phyloP scores from a whole-genome alignment of 805 yeast species.

The Ogataea nitratoaversa region DNA sequence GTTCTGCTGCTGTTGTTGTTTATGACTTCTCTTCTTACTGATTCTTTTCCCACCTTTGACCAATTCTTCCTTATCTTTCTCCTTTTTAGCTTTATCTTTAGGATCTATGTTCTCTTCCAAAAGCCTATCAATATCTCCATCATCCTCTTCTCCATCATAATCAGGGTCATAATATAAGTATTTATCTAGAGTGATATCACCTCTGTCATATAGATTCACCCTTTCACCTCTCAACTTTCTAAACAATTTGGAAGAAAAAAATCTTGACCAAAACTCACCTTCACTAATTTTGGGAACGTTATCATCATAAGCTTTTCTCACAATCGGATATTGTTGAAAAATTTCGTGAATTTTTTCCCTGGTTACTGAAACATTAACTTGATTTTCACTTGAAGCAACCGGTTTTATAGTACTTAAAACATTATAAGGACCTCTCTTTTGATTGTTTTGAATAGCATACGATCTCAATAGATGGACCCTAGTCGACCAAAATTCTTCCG shows the following conservation, averaged over 20 bases:
- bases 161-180: constrained; percentile 72
- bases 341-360: constrained; percentile 86
- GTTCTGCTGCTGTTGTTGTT: constrained; percentile 7
- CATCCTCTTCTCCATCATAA: constrained; percentile 37
- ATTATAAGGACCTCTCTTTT: constrained; percentile 88
- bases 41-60: constrained; percentile 21
- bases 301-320: constrained; percentile 82
- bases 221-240: constrained; percentile 87
- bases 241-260: constrained; percentile 85
- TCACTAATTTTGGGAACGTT: constrained; percentile 86
- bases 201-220: constrained; percentile 67
- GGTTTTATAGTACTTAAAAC: constrained; percentile 92
- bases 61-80: constrained; percentile 30
- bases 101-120: constrained; percentile 30
- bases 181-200: constrained; percentile 81
- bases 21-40: constrained; percentile 31
- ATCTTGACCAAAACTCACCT: constrained; percentile 94
- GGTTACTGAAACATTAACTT: constrained; percentile 88
- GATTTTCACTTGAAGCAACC: constrained; percentile 87
- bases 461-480: constrained; percentile 77
- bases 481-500: constrained; percentile 83
- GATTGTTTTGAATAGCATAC: constrained; percentile 78
- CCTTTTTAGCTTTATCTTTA: constrained; percentile 13
- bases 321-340: constrained; percentile 89
- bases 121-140: constrained; percentile 29